phyloP scores from a whole-genome alignment of 2,329 filamentous ascomycete genomes.

The Trichoderma harzianum region DNA sequence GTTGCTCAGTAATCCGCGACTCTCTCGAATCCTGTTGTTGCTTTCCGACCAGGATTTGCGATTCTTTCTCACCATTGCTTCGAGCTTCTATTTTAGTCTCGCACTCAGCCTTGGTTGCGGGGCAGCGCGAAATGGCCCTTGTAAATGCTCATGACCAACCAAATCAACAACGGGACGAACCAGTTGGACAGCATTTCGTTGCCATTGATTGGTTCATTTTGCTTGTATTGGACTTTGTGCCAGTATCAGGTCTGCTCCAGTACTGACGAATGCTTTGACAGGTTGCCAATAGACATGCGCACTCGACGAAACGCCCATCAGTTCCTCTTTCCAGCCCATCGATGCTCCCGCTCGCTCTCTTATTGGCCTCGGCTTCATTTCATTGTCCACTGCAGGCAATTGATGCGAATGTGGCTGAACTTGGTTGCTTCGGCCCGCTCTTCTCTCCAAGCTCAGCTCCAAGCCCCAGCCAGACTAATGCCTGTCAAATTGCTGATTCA shows the following conservation, averaged over 20 bases:
- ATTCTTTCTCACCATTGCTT: background rate
- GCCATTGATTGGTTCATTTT: background rate
- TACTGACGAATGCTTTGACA: background rate
- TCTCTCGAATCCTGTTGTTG: background rate
- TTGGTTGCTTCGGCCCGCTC: background rate
- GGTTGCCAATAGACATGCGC: background rate
- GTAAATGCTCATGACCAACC: background rate
- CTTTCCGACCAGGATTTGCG: background rate
- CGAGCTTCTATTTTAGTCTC: background rate
- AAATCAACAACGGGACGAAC: background rate
- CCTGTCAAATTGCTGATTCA: background rate
- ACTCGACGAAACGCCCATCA: background rate
- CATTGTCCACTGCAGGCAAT: no score
- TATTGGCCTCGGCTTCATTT: no score
- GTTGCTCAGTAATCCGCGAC: no score
- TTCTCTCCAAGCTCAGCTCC: background rate
- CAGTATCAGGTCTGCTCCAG: background rate
- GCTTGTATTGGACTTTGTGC: background rate
- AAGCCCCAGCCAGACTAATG: background rate
- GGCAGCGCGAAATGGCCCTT: background rate
- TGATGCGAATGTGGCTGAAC: background rate
- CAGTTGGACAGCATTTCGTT: background rate
- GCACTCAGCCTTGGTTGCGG: background rate
- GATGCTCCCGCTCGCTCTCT: background rate
- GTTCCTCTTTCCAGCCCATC: background rate